phyloP scores from a whole-genome alignment of 192 early-diverging fungal species.

The Gigaspora rosea region DNA sequence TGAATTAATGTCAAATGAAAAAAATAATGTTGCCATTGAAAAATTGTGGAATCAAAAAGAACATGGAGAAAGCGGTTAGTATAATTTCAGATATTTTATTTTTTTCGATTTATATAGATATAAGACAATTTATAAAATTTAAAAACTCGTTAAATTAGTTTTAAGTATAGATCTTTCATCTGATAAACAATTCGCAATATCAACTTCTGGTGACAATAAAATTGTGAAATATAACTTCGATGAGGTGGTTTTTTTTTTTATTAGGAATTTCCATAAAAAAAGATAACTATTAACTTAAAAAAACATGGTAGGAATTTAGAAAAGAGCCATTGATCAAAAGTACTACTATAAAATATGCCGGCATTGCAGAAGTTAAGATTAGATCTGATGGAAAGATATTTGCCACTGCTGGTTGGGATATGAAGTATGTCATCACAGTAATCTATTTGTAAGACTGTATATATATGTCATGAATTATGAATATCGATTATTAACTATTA shows the following conservation, averaged over 20 bases:
- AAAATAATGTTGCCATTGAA: slow-evolving; percentile 17
- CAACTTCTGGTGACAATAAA: slow-evolving; percentile 41
- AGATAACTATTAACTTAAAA: background rate
- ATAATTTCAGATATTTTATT: background rate
- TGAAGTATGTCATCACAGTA: slow-evolving; percentile 26
- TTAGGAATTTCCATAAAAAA: background rate
- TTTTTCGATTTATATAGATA: too few species aligned
- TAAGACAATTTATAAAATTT: too few species aligned
- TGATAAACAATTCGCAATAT: slow-evolving; percentile 37
- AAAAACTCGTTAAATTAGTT: slow-evolving; percentile 26
- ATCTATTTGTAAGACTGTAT: background rate
- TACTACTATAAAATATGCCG: slow-evolving; percentile 32
- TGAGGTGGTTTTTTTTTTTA: background rate
- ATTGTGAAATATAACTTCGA: slow-evolving; percentile 39
- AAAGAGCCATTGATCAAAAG: slow-evolving; percentile 3
- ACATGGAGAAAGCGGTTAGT: slow-evolving; percentile 40
- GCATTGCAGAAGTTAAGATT: slow-evolving; percentile 39
- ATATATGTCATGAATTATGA: background rate
- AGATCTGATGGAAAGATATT: slow-evolving; percentile 41
- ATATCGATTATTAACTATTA: background rate
- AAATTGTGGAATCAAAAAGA: slow-evolving; percentile 37
- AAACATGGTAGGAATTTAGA: background rate
- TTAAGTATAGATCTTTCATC: slow-evolving; percentile 39
- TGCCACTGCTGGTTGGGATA: slow-evolving; percentile 47
- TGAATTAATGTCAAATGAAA: background rate